Evolutionary conservation across 2,329 filamentous ascomycete genomes (phyloP).

Genomic region (Pseudogymnoascus sp.): DNA sequence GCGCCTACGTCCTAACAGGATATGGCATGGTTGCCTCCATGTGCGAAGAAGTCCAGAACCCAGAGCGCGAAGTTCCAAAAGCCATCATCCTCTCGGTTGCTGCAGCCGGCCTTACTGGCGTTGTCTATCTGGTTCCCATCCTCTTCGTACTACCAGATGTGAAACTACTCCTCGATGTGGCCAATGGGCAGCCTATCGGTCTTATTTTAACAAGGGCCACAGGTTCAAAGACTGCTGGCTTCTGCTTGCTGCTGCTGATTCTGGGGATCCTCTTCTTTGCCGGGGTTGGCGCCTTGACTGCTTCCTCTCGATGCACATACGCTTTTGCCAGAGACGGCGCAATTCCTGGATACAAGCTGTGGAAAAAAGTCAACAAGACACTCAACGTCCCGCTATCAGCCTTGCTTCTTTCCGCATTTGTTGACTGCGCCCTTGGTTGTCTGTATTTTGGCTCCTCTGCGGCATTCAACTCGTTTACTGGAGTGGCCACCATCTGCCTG

Average conservation of each 20-base stretch:
- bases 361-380: constrained; percentile 56
- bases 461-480: constrained; percentile 74
- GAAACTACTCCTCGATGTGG: constrained; percentile 52
- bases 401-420: constrained; percentile 57
- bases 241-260: constrained; percentile 68
- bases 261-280: constrained; percentile 72
- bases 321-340: constrained; percentile 70
- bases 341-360: constrained; percentile 61
- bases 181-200: constrained; percentile 70
- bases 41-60: constrained; percentile 66
- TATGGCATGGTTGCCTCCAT: constrained; percentile 67
- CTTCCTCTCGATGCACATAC: constrained; percentile 67
- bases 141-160: constrained; percentile 70
- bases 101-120: constrained; percentile 57
- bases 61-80: constrained; percentile 61
- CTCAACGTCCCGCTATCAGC: constrained; percentile 66
- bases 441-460: constrained; percentile 74
- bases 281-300: constrained; percentile 67
- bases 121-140: constrained; percentile 64
- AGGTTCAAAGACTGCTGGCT: constrained; percentile 64
- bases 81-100: constrained; percentile 65
- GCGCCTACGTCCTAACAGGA: constrained; percentile 51
- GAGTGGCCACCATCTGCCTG: constrained; percentile 72
- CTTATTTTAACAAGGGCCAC: constrained; percentile 70
- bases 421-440: constrained; percentile 65